A percentile compares a stretch with the other conserved stretches of the same genome.
Conservation (phyloP, 2,329 filamentous ascomycete genomes). For the Neonectria ditissima region DNA sequence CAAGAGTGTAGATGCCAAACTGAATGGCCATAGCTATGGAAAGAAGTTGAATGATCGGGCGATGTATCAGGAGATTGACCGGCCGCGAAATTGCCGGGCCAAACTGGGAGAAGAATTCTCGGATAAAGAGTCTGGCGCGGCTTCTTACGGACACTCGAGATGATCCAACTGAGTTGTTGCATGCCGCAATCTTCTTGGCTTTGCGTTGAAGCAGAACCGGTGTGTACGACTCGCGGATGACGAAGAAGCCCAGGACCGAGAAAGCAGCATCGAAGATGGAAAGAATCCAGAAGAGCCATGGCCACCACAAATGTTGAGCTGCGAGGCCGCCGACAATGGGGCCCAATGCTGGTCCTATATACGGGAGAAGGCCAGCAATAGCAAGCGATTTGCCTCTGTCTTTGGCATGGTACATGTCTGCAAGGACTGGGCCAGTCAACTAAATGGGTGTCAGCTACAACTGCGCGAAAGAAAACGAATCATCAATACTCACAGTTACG, state of each 20-base stretch:
- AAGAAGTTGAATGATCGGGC: constrained; percentile 61
- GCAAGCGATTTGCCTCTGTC: constrained; percentile 53
- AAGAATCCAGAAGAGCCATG: constrained; percentile 77
- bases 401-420: constrained; percentile 51
- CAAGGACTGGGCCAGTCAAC: constrained; percentile 50
- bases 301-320: constrained; percentile 71
- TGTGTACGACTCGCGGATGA: constrained; percentile 70
- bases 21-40: constrained; percentile 58
- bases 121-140: neutral
- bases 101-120: neutral
- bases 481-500: constrained; percentile 40
- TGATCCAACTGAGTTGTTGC: neutral
- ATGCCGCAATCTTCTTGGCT: neutral
- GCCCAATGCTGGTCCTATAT: constrained; percentile 73
- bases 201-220: constrained; percentile 64
- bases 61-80: constrained; percentile 51
- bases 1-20: constrained; percentile 63
- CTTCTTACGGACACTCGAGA: neutral
- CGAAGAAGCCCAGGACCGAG: constrained; percentile 64
- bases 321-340: constrained; percentile 77
- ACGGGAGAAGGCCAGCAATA: constrained; percentile 44
- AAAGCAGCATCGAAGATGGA: constrained; percentile 68
- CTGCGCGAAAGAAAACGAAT: no score
- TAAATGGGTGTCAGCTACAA: constrained; percentile 22
- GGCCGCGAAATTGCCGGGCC: constrained; percentile 1